Conservation (phyloP, 208 protist genomes). For the Strigomonas culicis region DNA sequence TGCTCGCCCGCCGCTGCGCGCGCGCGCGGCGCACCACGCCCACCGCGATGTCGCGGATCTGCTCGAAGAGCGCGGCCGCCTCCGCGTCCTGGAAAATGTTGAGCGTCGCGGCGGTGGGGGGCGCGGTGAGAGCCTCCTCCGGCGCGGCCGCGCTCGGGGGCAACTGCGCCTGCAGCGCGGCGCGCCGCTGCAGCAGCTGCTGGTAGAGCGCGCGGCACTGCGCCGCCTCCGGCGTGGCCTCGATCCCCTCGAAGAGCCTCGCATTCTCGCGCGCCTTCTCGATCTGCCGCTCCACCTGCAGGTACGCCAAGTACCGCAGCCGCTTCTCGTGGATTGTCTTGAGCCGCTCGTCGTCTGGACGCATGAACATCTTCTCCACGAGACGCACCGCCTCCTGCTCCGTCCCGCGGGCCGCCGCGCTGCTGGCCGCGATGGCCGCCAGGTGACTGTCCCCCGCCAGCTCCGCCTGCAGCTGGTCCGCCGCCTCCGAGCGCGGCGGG, state of each 20-base stretch:
- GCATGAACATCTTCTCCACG: slow-evolving; percentile 83
- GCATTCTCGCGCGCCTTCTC: slow-evolving; percentile 68
- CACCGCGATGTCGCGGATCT: slow-evolving; percentile 52
- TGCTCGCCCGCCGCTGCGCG: slow-evolving; percentile 24
- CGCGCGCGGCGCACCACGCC: slow-evolving; percentile 18
- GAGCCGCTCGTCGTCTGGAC: slow-evolving; percentile 59
- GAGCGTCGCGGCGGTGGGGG: not conserved
- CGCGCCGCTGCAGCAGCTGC: not conserved
- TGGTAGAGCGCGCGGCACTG: not conserved
- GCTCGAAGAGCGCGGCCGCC: slow-evolving; percentile 52
- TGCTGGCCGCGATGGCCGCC: slow-evolving; percentile 28
- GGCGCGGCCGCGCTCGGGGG: not conserved
- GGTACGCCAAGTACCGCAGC: slow-evolving; percentile 76
- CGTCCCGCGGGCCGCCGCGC: slow-evolving; percentile 28
- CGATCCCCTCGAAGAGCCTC: slow-evolving; percentile 54
- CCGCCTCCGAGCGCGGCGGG: not conserved
- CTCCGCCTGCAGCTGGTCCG: not conserved
- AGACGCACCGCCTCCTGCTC: slow-evolving; percentile 47
- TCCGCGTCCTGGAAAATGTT: slow-evolving; percentile 68
- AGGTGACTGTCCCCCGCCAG: slow-evolving; percentile 3
- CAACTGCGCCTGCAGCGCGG: not conserved
- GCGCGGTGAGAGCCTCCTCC: not conserved
- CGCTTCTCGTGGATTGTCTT: slow-evolving; percentile 68
- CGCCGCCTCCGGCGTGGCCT: slow-evolving; percentile 23
- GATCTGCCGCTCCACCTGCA: slow-evolving; percentile 85